Evolutionary conservation across 768 basidiomycete species (phyloP).

Genomic region (Artomyces pyxidatus): DNA sequence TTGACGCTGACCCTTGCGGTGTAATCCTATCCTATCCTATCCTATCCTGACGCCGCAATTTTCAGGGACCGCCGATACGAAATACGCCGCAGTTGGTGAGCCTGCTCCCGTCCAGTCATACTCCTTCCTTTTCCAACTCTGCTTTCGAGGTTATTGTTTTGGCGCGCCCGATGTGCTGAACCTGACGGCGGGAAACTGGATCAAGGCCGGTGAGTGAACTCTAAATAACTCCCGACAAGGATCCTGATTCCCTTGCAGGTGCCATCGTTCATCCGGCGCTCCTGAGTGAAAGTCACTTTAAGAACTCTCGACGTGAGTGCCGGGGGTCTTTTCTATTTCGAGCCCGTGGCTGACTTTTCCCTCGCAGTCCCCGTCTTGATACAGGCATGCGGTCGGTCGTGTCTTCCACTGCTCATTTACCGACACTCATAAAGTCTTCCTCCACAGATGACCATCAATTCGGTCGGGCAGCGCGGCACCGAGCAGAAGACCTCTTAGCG

Average conservation of each 20-base stretch:
- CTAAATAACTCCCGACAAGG: not conserved
- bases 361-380: not conserved
- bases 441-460: not conserved
- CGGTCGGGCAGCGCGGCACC: not conserved
- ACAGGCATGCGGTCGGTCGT: not conserved
- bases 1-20: not conserved
- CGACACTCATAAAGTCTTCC: too few relatives aligned
- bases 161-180: not conserved
- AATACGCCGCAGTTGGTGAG: not conserved
- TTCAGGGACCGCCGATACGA: not conserved
- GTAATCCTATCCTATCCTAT: not conserved
- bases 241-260: not conserved
- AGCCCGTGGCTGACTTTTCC: too few relatives aligned
- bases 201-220: not conserved
- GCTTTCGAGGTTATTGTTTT: constrained; percentile 1
- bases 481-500: not conserved
- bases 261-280: not conserved
- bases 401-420: too few relatives aligned
- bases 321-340: too few relatives aligned
- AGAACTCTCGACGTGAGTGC: not conserved
- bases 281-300: constrained; percentile 1
- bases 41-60: not conserved
- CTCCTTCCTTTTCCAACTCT: too few relatives aligned
- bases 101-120: too few relatives aligned
- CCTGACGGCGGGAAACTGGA: not conserved